Percentiles rank a stretch among this genome's conserved stretches.
Evolutionary conservation across 2,329 filamentous ascomycete species (phyloP).

Genomic region (Stemphylium beticola): DNA sequence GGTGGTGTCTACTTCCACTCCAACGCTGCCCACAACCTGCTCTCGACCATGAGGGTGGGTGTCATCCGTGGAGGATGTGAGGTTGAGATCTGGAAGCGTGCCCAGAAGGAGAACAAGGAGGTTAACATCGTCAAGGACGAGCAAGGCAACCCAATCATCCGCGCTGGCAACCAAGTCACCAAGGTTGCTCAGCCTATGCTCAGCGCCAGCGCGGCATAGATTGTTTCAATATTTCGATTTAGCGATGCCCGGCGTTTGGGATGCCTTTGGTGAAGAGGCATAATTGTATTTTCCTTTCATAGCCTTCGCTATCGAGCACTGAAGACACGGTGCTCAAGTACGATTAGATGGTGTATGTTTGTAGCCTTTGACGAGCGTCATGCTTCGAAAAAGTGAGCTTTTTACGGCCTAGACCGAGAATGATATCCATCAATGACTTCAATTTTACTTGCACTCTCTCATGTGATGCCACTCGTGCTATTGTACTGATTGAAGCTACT

Average conservation of each 20-base stretch:
- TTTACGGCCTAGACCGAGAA: conserved; percentile 26
- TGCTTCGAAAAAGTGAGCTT: conserved; percentile 29
- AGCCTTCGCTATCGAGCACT: conserved; percentile 38
- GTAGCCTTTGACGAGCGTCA: conserved; percentile 26
- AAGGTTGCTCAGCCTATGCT: conserved; percentile 79
- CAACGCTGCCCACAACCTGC: conserved; percentile 50
- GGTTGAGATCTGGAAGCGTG: conserved; percentile 55
- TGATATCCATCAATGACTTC: conserved; percentile 22
- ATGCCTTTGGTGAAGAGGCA: conserved; percentile 24
- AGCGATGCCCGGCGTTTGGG: conserved; percentile 45
- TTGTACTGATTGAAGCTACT: too few relatives aligned
- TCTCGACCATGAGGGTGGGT: conserved; percentile 35
- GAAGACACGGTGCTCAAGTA: conserved; percentile 23
- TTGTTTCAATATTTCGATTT: conserved; percentile 18
- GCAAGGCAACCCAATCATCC: conserved; percentile 79
- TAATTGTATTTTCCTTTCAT: conserved; percentile 36
- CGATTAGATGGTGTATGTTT: conserved; percentile 41
- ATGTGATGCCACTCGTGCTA: not conserved
- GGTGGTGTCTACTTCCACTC: conserved; percentile 53
- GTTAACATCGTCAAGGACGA: conserved; percentile 80
- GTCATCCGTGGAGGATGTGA: conserved; percentile 53
- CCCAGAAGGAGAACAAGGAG: conserved; percentile 66
- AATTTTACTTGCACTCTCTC: not conserved
- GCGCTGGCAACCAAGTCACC: conserved; percentile 84
- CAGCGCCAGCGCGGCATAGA: conserved; percentile 81